Conservation (phyloP, 768 basidiomycete genomes). For the Leccinum ochraceum region DNA sequence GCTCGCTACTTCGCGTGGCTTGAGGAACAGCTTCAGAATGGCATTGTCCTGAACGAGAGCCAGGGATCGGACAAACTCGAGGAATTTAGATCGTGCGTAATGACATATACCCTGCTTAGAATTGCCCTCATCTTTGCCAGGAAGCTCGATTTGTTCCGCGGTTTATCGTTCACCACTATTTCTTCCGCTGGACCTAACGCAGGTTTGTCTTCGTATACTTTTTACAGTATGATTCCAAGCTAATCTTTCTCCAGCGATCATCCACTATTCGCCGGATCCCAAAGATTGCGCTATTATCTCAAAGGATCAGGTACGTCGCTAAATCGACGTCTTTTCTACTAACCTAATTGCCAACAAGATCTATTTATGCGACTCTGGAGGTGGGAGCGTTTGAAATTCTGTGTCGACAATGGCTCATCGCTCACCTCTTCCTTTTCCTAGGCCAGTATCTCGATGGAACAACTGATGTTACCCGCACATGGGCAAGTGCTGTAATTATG, state of each 20-base stretch:
- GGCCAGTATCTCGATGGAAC: conserved; percentile 92
- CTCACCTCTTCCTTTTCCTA: conserved; percentile 20
- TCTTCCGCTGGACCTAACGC: conserved; percentile 92
- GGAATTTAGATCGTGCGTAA: conserved; percentile 75
- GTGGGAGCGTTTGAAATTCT: conserved; percentile 33
- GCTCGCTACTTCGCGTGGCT: conserved; percentile 94
- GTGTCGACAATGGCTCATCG: neutral
- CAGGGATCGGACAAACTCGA: conserved; percentile 80
- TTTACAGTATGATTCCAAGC: neutral
- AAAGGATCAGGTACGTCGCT: conserved; percentile 59
- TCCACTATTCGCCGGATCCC: conserved; percentile 87
- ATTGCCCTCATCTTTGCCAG: conserved; percentile 38
- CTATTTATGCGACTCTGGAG: conserved; percentile 88
- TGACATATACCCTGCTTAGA: neutral
- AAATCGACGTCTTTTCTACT: conserved; percentile 18
- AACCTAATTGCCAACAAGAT: conserved; percentile 48
- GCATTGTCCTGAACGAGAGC: conserved; percentile 68
- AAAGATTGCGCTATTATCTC: conserved; percentile 71
- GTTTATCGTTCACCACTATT: conserved; percentile 90
- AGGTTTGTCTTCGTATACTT: conserved; percentile 46
- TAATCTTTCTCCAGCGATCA: conserved; percentile 60
- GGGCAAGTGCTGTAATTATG: conserved; percentile 46
- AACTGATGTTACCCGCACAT: conserved; percentile 91
- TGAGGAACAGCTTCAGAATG: conserved; percentile 74
- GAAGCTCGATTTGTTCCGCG: conserved; percentile 77